A percentile compares a stretch with the other conserved stretches of the same genome.
Evolutionary conservation across 176 grass and related monocot genomes (phyloP).

Genomic region (Aegilops bicornis): DNA sequence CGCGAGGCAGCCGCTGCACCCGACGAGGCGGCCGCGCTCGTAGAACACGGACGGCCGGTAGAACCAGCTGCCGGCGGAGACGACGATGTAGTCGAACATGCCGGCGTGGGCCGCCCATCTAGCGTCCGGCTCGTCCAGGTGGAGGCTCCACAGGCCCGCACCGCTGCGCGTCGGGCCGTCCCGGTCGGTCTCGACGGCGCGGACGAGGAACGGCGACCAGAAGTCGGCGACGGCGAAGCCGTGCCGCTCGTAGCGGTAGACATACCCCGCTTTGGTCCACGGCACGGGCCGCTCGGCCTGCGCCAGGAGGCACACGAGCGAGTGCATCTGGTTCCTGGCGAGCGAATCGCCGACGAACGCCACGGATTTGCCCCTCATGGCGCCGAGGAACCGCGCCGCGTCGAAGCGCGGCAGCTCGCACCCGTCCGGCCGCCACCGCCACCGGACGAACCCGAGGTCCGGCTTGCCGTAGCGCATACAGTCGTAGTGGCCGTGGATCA

Average conservation of each 20-base stretch:
- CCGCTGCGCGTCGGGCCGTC: not conserved
- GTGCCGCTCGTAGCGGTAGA: conserved; percentile 22
- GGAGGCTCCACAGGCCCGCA: conserved; percentile 39
- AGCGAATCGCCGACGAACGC: conserved; percentile 77
- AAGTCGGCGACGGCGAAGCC: conserved; percentile 37
- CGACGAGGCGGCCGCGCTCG: conserved; percentile 34
- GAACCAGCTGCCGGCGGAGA: conserved; percentile 67
- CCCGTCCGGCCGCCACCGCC: conserved; percentile 48
- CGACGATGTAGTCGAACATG: conserved; percentile 47
- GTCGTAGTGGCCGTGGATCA: conserved; percentile 65
- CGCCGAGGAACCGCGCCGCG: conserved; percentile 37
- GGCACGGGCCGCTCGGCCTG: conserved; percentile 8
- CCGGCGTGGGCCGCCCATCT: conserved; percentile 9
- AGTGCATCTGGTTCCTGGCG: conserved; percentile 72
- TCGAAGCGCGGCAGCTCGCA: conserved; percentile 49
- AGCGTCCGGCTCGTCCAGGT: conserved; percentile 49
- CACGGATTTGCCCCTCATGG: conserved; percentile 31
- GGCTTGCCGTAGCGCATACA: conserved; percentile 56
- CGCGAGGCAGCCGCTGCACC: conserved; percentile 38
- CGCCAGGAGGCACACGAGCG: conserved; percentile 61
- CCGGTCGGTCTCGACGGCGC: conserved; percentile 31
- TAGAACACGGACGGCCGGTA: conserved; percentile 44
- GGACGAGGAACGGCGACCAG: conserved; percentile 61
- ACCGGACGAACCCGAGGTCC: conserved; percentile 44
- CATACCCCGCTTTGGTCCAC: not conserved